These are phyloP conservation scores for Clitocybe nebularis DNA, from an alignment of 1,284 basidiomycete genomes.

Conservation along the genomic window DNA sequence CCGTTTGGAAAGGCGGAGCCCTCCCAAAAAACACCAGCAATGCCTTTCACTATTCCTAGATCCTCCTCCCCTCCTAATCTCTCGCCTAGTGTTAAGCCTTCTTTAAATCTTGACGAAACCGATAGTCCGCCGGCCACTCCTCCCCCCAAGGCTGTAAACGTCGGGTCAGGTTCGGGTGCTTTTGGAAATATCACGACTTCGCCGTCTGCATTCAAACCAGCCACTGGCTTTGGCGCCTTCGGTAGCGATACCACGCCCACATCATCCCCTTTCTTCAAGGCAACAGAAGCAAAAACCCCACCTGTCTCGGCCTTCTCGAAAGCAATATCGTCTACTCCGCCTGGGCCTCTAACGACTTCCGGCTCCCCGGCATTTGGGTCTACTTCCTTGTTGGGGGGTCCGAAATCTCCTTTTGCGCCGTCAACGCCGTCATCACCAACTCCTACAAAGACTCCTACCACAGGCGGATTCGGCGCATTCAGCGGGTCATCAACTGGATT, in stretches of 20 bases:
- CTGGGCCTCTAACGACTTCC: conserved; percentile 12
- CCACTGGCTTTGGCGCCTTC: conserved; percentile 41
- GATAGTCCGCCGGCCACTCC: conserved; percentile 16
- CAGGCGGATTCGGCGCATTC: conserved; percentile 46
- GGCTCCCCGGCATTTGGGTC: conserved; percentile 34
- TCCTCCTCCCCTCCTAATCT: conserved; percentile 18
- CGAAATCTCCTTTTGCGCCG: conserved; percentile 32
- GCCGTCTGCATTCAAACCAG: conserved; percentile 32
- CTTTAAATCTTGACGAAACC: conserved; percentile 9
- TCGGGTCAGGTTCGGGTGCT: conserved; percentile 14
- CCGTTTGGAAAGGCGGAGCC: conserved; percentile 11
- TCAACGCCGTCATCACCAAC: conserved; percentile 25
- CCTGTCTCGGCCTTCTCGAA: conserved; percentile 33
- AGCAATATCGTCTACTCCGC: conserved; percentile 19
- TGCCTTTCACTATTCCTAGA: conserved; percentile 5
- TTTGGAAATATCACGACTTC: conserved; percentile 27
- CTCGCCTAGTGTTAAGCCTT: conserved; percentile 12
- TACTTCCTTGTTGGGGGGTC: conserved; percentile 32
- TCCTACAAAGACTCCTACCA: conserved; percentile 24
- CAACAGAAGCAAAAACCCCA: conserved; percentile 28
- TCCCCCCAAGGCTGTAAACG: not conserved
- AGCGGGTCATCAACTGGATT: conserved; percentile 42
- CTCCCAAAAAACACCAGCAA: conserved; percentile 11
- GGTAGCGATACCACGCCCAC: conserved; percentile 25
- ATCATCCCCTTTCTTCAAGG: conserved; percentile 54